These are phyloP conservation scores for Picea engelmannii DNA, from an alignment of 83 land plant genomes.

Conservation along the genomic window DNA sequence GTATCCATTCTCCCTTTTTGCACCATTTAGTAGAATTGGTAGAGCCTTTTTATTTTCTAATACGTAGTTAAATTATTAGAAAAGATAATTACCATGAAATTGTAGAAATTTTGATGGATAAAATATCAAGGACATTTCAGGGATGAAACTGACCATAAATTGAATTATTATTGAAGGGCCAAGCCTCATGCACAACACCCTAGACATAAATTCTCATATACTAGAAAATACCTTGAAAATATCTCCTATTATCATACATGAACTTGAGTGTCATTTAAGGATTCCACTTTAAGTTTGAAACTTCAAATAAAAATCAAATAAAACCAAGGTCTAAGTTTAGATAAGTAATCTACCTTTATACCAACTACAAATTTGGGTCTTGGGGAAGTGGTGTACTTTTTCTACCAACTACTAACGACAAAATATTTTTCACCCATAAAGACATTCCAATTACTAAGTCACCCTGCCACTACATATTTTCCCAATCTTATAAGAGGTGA, in stretches of 20 bases:
- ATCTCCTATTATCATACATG: no score
- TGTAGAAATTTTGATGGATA: background rate
- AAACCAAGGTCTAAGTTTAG: background rate
- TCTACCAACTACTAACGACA: conserved; percentile 74
- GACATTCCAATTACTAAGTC: conserved; percentile 81
- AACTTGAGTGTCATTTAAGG: no score
- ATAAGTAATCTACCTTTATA: conserved; percentile 66
- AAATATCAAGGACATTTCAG: background rate
- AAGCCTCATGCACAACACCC: background rate
- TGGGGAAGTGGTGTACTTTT: conserved; percentile 75
- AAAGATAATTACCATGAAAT: background rate
- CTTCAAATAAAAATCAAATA: background rate
- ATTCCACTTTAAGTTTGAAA: no score
- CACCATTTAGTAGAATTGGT: no score
- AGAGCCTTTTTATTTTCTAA: conserved; percentile 63
- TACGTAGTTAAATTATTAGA: conserved; percentile 37
- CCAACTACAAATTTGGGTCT: conserved; percentile 72
- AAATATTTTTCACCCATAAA: conserved; percentile 77
- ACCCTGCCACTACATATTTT: conserved; percentile 39
- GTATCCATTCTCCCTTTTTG: no score
- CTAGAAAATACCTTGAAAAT: no score
- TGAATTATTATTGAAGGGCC: background rate
- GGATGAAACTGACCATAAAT: background rate
- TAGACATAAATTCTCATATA: background rate
- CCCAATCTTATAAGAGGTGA: no score